These are phyloP conservation scores for Spongiforma sp. DNA, from an alignment of 1,284 basidiomycete species.

Conservation along the genomic window DNA sequence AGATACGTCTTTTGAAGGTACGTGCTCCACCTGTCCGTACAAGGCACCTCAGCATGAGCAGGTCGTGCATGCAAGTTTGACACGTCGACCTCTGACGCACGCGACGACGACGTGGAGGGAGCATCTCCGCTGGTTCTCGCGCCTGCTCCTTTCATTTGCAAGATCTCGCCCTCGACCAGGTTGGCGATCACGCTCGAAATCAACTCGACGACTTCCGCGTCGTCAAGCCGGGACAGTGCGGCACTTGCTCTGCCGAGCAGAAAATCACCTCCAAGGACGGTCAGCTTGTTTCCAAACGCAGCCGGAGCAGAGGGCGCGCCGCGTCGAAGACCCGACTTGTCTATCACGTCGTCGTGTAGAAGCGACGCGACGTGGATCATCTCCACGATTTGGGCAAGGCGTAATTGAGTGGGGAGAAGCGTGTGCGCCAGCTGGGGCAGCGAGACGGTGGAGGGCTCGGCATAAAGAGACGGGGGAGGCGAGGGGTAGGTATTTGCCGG, in stretches of 20 bases:
- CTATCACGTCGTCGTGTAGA: conserved; percentile 96
- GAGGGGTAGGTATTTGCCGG: conserved; percentile 40
- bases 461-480: conserved; percentile 43
- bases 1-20: conserved; percentile 97
- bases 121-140: not conserved
- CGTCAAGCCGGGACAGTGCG: conserved; percentile 86
- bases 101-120: not conserved
- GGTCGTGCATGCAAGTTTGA: conserved; percentile 26
- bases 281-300: conserved; percentile 94
- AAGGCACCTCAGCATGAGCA: conserved; percentile 11
- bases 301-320: conserved; percentile 85
- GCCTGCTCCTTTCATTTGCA: conserved; percentile 72
- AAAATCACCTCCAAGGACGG: conserved; percentile 96
- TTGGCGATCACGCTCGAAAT: conserved; percentile 94
- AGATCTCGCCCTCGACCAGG: conserved; percentile 95
- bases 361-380: conserved; percentile 99
- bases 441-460: conserved; percentile 19
- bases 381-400: conserved; percentile 96
- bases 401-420: conserved; percentile 83
- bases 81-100: conserved; percentile 24
- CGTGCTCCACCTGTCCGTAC: conserved; percentile 73
- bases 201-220: conserved; percentile 91
- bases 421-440: conserved; percentile 40
- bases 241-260: conserved; percentile 92
- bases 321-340: conserved; percentile 83